Conservation (phyloP, 352 stramenopile genomes). For the Globisporangium parvum region DNA sequence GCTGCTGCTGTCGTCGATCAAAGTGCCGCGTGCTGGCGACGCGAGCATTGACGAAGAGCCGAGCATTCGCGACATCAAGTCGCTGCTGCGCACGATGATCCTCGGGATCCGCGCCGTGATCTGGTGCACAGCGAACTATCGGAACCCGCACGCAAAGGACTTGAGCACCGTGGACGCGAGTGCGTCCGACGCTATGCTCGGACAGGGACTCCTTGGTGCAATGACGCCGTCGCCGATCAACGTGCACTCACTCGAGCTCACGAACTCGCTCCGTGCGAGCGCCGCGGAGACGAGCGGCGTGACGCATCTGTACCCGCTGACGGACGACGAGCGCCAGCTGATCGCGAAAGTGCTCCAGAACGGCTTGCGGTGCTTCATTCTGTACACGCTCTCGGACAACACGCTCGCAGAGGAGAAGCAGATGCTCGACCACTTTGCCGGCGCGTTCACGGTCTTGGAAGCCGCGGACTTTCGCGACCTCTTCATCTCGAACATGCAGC, state of each 20-base stretch:
- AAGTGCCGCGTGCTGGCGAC: conserved; percentile 40
- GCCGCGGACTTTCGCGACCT: conserved; percentile 91
- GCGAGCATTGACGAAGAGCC: conserved; percentile 69
- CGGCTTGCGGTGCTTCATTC: conserved; percentile 90
- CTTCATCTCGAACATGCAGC: conserved; percentile 85
- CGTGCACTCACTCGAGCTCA: conserved; percentile 13
- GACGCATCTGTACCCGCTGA: conserved; percentile 81
- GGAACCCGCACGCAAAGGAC: conserved; percentile 82
- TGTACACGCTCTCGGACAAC: conserved; percentile 90
- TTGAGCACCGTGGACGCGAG: conserved; percentile 72
- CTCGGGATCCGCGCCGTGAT: conserved; percentile 97
- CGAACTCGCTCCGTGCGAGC: conserved; percentile 5
- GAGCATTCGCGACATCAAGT: conserved; percentile 89
- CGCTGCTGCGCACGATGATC: conserved; percentile 94
- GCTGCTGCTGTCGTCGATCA: conserved; percentile 51
- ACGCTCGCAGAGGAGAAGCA: conserved; percentile 91
- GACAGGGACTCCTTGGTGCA: conserved; percentile 7
- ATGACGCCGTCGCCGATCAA: conserved; percentile 13
- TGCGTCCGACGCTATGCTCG: conserved; percentile 18
- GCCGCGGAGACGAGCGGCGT: conserved; percentile 6
- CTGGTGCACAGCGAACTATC: conserved; percentile 95
- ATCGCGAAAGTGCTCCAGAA: conserved; percentile 93
- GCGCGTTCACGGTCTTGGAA: conserved; percentile 95
- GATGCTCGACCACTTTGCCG: conserved; percentile 95
- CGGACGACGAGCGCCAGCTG: conserved; percentile 89